Evolutionary conservation across 371 early-diverging fungal species (phyloP).

Genomic region (Rhizomucor miehei): DNA sequence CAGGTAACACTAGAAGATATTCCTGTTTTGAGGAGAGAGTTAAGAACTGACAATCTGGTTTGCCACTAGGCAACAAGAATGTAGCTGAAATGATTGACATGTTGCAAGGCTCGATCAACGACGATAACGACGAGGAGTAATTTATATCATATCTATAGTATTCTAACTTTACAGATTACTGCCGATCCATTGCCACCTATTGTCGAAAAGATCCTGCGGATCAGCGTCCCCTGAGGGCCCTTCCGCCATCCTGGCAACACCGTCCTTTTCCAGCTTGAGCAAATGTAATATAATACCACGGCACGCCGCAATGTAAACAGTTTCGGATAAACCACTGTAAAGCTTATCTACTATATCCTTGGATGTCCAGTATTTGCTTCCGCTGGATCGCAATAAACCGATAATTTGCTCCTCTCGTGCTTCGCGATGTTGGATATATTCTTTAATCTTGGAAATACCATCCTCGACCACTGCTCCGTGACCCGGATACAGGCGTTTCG

Average conservation of each 20-base stretch:
- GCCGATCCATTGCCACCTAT: slow-evolving; percentile 14
- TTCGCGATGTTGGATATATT: slow-evolving; percentile 76
- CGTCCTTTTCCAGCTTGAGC: slow-evolving; percentile 65
- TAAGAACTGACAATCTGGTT: neutral
- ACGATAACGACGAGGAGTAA: slow-evolving; percentile 3
- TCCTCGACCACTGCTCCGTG: slow-evolving; percentile 82
- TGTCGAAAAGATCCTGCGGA: slow-evolving; percentile 5
- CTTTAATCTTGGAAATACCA: slow-evolving; percentile 51
- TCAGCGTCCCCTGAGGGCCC: slow-evolving; percentile 1
- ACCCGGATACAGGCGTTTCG: slow-evolving; percentile 57
- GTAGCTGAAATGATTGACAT: slow-evolving; percentile 12
- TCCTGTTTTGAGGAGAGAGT: no score
- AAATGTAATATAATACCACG: slow-evolving; percentile 65
- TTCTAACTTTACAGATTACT: slow-evolving; percentile 2
- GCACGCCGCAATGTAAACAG: slow-evolving; percentile 62
- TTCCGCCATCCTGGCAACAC: slow-evolving; percentile 23
- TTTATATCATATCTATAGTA: neutral
- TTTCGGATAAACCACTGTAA: slow-evolving; percentile 61
- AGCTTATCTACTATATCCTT: slow-evolving; percentile 61
- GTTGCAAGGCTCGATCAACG: slow-evolving; percentile 6
- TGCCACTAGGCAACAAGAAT: slow-evolving; percentile 11
- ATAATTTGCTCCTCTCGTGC: slow-evolving; percentile 77
- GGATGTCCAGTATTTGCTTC: slow-evolving; percentile 29
- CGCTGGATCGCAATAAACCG: slow-evolving; percentile 34
- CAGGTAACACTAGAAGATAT: no score